phyloP scores from a whole-genome alignment of 1,284 basidiomycete species.

The Ganoderma resinaceum region DNA sequence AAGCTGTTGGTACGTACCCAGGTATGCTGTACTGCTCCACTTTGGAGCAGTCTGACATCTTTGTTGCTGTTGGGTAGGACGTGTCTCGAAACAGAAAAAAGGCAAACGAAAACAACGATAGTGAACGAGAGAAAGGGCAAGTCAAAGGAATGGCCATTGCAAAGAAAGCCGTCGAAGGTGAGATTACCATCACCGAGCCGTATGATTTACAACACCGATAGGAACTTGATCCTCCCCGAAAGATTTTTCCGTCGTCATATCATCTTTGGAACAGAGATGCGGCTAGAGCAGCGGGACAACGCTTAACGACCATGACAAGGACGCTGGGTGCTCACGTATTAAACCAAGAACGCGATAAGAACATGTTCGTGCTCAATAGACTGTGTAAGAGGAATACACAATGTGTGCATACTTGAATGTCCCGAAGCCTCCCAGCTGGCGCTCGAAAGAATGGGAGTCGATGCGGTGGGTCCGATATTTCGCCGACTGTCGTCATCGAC shows the following conservation, averaged over 20 bases:
- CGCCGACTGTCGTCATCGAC: not conserved
- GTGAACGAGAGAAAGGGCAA: slow-evolving; percentile 36
- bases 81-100: slow-evolving; percentile 31
- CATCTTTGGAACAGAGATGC: slow-evolving; percentile 1
- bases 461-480: not conserved
- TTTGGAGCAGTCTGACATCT: not conserved
- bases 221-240: not conserved
- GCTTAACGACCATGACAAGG: not conserved
- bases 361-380: not conserved
- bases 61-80: slow-evolving; percentile 12
- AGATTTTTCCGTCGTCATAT: slow-evolving; percentile 10
- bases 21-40: not conserved
- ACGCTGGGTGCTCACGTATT: not conserved
- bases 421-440: not conserved
- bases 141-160: slow-evolving; percentile 39
- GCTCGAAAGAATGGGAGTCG: not conserved
- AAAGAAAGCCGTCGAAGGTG: slow-evolving; percentile 41
- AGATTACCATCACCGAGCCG: slow-evolving; percentile 1
- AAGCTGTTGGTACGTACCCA: slow-evolving; percentile 27
- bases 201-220: too few species aligned
- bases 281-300: not conserved
- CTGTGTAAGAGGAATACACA: not conserved
- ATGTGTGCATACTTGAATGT: not conserved
- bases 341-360: not conserved
- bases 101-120: slow-evolving; percentile 27